A percentile compares a stretch with the other conserved stretches of the same genome.
These are phyloP conservation scores for Parastagonospora nodorum DNA, from an alignment of 2,329 filamentous ascomycete genomes.

Conservation along the genomic window DNA sequence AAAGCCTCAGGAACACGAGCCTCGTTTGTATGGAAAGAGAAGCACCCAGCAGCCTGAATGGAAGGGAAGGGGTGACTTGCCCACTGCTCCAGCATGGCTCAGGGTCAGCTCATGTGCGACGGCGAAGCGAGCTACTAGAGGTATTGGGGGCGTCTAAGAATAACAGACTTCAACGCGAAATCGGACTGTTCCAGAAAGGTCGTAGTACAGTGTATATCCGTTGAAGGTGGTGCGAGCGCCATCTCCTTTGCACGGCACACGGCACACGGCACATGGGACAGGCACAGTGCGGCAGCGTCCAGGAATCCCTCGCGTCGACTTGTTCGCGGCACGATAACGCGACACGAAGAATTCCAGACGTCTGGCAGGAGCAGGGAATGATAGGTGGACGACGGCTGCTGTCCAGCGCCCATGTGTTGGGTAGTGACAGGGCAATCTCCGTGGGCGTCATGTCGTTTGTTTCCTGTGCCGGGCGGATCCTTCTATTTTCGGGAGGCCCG, in stretches of 20 bases:
- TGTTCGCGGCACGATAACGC: too few relatives aligned
- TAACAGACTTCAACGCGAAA: slow-evolving; percentile 6
- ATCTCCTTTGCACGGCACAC: too few relatives aligned
- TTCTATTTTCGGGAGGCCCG: slow-evolving; percentile 7
- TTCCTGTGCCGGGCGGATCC: slow-evolving; percentile 3
- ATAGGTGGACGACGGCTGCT: neutral
- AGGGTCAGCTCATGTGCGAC: slow-evolving; percentile 2
- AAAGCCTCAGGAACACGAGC: slow-evolving; percentile 9
- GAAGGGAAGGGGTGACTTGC: neutral
- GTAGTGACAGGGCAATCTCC: neutral
- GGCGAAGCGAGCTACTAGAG: slow-evolving; percentile 2
- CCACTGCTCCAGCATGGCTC: neutral
- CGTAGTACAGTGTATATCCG: neutral
- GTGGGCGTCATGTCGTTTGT: neutral
- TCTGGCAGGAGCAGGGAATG: neutral
- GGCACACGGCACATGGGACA: neutral
- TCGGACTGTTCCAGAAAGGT: slow-evolving; percentile 13
- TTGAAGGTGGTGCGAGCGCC: slow-evolving; percentile 7
- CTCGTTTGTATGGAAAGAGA: slow-evolving; percentile 2
- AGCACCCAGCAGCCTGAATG: neutral
- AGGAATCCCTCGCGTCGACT: too few relatives aligned
- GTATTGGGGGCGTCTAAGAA: slow-evolving; percentile 9
- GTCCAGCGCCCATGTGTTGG: neutral
- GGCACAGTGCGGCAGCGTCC: too few relatives aligned
- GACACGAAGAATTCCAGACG: slow-evolving; percentile 2